These are phyloP conservation scores for Pezicula radicicola DNA, from an alignment of 2,329 filamentous ascomycete species.

Conservation along the genomic window DNA sequence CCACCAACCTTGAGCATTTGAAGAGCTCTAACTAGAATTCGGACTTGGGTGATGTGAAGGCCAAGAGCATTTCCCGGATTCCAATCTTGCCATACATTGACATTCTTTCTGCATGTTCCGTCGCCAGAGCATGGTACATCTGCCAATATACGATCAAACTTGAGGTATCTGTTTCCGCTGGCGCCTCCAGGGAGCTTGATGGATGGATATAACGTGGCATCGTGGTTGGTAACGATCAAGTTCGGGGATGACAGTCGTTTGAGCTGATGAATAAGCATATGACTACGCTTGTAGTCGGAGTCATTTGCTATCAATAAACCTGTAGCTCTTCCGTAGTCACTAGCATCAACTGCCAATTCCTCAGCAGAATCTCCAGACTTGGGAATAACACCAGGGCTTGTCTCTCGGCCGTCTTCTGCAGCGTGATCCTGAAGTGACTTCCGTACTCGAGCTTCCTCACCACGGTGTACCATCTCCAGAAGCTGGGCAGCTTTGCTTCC, in stretches of 20 bases:
- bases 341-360: slow-evolving; percentile 51
- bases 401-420: slow-evolving; percentile 55
- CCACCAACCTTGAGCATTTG: slow-evolving; percentile 96
- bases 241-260: slow-evolving; percentile 97
- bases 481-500: slow-evolving; percentile 96
- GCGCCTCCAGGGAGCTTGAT: slow-evolving; percentile 70
- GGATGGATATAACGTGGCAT: slow-evolving; percentile 92
- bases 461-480: slow-evolving; percentile 88
- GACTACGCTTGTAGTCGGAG: slow-evolving; percentile 91
- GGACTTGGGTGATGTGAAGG: slow-evolving; percentile 79
- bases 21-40: slow-evolving; percentile 86
- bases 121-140: slow-evolving; percentile 98
- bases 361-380: slow-evolving; percentile 42
- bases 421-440: slow-evolving; percentile 65
- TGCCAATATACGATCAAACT: slow-evolving; percentile 94
- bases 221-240: slow-evolving; percentile 94
- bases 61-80: slow-evolving; percentile 82
- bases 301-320: slow-evolving; percentile 95
- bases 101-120: slow-evolving; percentile 90
- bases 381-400: slow-evolving; percentile 45
- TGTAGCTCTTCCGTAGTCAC: slow-evolving; percentile 83
- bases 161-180: slow-evolving; percentile 69
- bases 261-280: slow-evolving; percentile 96
- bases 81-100: slow-evolving; percentile 95
- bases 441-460: slow-evolving; percentile 83